Conservation (phyloP, 805 yeast genomes). For the Metschnikowia noctiluminum region DNA sequence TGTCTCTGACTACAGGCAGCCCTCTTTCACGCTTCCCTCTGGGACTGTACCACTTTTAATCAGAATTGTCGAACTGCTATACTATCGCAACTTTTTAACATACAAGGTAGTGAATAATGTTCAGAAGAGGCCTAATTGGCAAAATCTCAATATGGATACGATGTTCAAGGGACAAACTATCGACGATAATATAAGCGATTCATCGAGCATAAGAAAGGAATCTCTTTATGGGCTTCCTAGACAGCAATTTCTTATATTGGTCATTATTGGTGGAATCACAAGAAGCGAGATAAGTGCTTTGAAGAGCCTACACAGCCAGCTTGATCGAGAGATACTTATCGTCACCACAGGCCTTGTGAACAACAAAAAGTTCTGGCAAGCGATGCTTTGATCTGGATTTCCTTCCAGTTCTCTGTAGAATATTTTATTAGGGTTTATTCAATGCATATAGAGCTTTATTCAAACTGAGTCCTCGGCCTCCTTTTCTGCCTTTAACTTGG, state of each 20-base stretch:
- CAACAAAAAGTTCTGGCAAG: constrained; percentile 25
- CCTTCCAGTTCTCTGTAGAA: background rate
- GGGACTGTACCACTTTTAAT: constrained; percentile 69
- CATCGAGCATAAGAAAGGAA: constrained; percentile 19
- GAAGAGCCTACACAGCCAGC: constrained; percentile 50
- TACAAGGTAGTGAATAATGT: constrained; percentile 38
- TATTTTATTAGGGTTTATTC: constrained; percentile 1
- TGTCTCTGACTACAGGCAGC: constrained; percentile 39
- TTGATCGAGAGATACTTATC: constrained; percentile 39
- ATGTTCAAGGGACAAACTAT: constrained; percentile 41
- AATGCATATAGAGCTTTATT: constrained; percentile 3
- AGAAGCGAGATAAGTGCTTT: constrained; percentile 78
- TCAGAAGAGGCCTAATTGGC: constrained; percentile 43
- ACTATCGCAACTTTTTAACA: constrained; percentile 49
- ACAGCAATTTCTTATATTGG: constrained; percentile 40
- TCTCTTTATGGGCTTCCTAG: constrained; percentile 4
- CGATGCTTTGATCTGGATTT: background rate
- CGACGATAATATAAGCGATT: constrained; percentile 35
- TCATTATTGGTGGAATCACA: constrained; percentile 81
- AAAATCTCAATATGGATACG: constrained; percentile 37
- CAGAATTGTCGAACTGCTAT: constrained; percentile 67
- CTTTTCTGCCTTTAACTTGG: constrained; percentile 72
- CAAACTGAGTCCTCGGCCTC: constrained; percentile 48
- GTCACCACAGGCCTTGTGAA: constrained; percentile 45
- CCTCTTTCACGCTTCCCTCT: constrained; percentile 73